Evolutionary conservation across 306 rosid species (phyloP).

Genomic region (Gillenia trifoliata): DNA sequence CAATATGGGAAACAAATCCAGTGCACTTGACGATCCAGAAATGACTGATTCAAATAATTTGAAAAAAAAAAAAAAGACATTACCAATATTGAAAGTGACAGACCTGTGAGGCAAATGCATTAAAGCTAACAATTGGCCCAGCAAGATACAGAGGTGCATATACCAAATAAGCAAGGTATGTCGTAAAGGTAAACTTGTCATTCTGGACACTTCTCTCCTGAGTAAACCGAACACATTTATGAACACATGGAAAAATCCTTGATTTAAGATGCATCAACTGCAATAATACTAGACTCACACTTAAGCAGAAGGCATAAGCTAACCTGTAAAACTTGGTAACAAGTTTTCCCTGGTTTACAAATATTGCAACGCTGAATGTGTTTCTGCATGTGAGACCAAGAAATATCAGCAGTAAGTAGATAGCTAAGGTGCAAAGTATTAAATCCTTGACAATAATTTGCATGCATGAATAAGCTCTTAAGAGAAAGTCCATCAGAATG

Average conservation of each 20-base stretch:
- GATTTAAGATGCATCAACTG: slow-evolving; percentile 15
- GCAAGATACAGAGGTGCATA: slow-evolving; percentile 92
- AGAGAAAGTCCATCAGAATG: not conserved
- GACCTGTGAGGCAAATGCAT: slow-evolving; percentile 96
- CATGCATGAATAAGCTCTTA: slow-evolving; percentile 7
- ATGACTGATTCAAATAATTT: not conserved
- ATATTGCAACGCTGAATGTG: slow-evolving; percentile 67
- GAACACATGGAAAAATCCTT: slow-evolving; percentile 6
- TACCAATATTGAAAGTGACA: slow-evolving; percentile 22
- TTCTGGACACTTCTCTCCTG: slow-evolving; percentile 69
- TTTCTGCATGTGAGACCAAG: slow-evolving; percentile 56
- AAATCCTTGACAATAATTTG: slow-evolving; percentile 7
- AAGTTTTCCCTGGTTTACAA: slow-evolving; percentile 72
- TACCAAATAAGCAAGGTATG: slow-evolving; percentile 76
- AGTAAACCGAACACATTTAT: slow-evolving; percentile 15
- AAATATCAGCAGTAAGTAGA: slow-evolving; percentile 10
- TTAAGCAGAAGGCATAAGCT: slow-evolving; percentile 33
- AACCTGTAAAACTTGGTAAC: slow-evolving; percentile 89
- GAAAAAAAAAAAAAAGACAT: slow-evolving; percentile 1
- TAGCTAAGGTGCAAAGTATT: not conserved
- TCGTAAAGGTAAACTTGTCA: slow-evolving; percentile 50
- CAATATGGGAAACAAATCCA: not conserved
- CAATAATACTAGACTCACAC: slow-evolving; percentile 9
- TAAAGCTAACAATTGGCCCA: slow-evolving; percentile 91
- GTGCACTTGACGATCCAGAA: not conserved